Percentiles rank a stretch among this genome's conserved stretches.
Evolutionary conservation across 2,329 filamentous ascomycete species (phyloP).

Genomic region (Colletotrichum filicis): DNA sequence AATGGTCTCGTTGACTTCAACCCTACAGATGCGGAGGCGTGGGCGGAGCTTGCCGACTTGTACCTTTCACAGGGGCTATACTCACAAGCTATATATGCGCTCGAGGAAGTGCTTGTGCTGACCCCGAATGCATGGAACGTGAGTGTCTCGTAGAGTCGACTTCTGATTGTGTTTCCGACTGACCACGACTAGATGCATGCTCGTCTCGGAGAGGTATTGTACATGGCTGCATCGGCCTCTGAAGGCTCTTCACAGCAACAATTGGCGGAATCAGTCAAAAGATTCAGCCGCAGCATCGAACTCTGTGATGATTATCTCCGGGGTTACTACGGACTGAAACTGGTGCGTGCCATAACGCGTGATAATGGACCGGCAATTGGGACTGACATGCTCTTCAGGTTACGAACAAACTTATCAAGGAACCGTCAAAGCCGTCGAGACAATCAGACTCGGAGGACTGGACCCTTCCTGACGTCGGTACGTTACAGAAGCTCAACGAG

Average conservation of each 20-base stretch:
- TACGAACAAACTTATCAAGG: slow-evolving; percentile 61
- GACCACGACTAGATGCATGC: slow-evolving; percentile 78
- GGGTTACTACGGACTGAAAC: slow-evolving; percentile 90
- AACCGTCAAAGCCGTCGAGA: slow-evolving; percentile 55
- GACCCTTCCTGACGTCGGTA: slow-evolving; percentile 65
- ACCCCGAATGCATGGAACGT: slow-evolving; percentile 97
- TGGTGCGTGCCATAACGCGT: slow-evolving; percentile 61
- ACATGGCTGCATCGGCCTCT: slow-evolving; percentile 70
- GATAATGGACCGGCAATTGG: not conserved
- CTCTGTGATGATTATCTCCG: slow-evolving; percentile 93
- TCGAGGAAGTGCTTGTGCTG: slow-evolving; percentile 90
- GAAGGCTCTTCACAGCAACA: slow-evolving; percentile 59
- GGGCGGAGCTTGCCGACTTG: slow-evolving; percentile 90
- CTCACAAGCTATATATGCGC: slow-evolving; percentile 84
- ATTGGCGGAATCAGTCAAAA: slow-evolving; percentile 79
- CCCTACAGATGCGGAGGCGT: slow-evolving; percentile 91
- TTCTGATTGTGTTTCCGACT: not conserved
- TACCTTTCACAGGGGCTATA: slow-evolving; percentile 85
- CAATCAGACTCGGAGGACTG: slow-evolving; percentile 61
- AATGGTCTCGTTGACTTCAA: slow-evolving; percentile 82
- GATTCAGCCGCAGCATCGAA: slow-evolving; percentile 92
- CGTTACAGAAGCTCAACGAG: slow-evolving; percentile 76
- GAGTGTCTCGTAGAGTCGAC: slow-evolving; percentile 46
- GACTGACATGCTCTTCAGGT: slow-evolving; percentile 48
- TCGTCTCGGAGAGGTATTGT: slow-evolving; percentile 83